Evolutionary conservation across 2,329 filamentous ascomycete species (phyloP).

Genomic region (Paecilomyces niveus): DNA sequence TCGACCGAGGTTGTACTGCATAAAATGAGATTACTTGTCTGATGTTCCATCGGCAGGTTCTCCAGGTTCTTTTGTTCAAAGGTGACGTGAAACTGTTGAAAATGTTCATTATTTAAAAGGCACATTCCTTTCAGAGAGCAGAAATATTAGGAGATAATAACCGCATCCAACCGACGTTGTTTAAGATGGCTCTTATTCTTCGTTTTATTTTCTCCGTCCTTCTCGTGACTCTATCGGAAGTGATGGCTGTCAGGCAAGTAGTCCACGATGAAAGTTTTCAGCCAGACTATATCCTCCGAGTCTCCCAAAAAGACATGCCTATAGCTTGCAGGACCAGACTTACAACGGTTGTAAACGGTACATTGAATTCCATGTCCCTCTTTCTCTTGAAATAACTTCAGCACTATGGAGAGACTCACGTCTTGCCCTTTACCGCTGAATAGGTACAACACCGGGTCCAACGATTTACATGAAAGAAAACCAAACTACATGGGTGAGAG

Average conservation of each 20-base stretch:
- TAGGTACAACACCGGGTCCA: not conserved
- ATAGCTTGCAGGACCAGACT: constrained; percentile 4
- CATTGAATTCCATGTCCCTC: not conserved
- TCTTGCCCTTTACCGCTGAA: not conserved
- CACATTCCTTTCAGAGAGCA: too few relatives aligned
- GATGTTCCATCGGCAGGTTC: too few relatives aligned
- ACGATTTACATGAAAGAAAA: not conserved
- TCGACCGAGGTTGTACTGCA: too few relatives aligned
- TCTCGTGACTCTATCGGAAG: not conserved
- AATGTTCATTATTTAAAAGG: too few relatives aligned
- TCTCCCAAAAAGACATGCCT: not conserved
- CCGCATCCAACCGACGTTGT: not conserved
- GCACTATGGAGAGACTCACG: not conserved
- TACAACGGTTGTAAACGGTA: constrained; percentile 5
- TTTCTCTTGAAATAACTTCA: not conserved
- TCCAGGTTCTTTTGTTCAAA: too few relatives aligned
- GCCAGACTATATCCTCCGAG: constrained; percentile 3
- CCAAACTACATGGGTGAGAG: constrained; percentile 43
- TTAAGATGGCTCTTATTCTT: not conserved
- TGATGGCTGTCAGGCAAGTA: not conserved
- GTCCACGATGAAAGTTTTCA: constrained; percentile 3
- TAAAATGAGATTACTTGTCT: too few relatives aligned
- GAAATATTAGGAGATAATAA: too few relatives aligned
- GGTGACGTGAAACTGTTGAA: too few relatives aligned
- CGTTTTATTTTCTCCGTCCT: not conserved